Evolutionary conservation across 2,329 filamentous ascomycete species (phyloP).

Genomic region (Penicillium polonicum): DNA sequence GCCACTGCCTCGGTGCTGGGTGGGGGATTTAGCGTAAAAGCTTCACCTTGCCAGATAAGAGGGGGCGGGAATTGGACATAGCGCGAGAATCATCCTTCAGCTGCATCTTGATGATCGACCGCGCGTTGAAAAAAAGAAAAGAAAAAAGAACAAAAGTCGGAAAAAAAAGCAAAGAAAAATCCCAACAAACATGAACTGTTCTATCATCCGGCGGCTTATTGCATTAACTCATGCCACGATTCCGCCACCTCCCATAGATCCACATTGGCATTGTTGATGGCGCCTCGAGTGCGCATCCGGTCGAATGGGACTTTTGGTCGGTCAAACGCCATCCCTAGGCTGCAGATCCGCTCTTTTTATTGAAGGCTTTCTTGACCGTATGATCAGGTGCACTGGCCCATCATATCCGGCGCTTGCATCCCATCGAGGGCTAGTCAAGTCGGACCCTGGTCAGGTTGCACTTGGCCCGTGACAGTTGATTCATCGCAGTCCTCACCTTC

Average conservation of each 20-base stretch:
- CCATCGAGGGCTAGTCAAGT: not conserved
- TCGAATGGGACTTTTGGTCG: not conserved
- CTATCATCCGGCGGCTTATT: not conserved
- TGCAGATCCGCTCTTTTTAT: conserved; percentile 7
- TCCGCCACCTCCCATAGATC: not conserved
- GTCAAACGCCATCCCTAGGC: conserved; percentile 7
- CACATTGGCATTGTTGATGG: conserved; percentile 5
- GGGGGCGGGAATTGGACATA: not conserved
- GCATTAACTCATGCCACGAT: conserved; percentile 6
- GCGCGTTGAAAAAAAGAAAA: conserved; percentile 4
- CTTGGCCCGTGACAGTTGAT: not conserved
- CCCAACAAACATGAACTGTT: conserved; percentile 1
- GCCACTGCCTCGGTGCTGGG: not conserved
- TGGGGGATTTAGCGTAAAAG: not conserved
- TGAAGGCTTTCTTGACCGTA: conserved; percentile 5
- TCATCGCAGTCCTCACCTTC: not conserved
- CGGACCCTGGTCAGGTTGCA: not conserved
- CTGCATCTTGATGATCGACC: conserved; percentile 18
- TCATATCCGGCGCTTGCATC: conserved; percentile 6
- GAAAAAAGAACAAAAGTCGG: not conserved
- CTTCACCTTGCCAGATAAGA: not conserved
- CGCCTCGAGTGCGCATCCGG: not conserved
- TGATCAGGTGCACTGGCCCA: conserved; percentile 5
- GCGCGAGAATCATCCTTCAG: conserved; percentile 4
- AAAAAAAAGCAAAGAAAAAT: conserved; percentile 7